Percentiles rank a stretch among this genome's conserved stretches.
These are phyloP conservation scores for Botrytis byssoidea DNA, from an alignment of 2,329 filamentous ascomycete species.

Conservation along the genomic window DNA sequence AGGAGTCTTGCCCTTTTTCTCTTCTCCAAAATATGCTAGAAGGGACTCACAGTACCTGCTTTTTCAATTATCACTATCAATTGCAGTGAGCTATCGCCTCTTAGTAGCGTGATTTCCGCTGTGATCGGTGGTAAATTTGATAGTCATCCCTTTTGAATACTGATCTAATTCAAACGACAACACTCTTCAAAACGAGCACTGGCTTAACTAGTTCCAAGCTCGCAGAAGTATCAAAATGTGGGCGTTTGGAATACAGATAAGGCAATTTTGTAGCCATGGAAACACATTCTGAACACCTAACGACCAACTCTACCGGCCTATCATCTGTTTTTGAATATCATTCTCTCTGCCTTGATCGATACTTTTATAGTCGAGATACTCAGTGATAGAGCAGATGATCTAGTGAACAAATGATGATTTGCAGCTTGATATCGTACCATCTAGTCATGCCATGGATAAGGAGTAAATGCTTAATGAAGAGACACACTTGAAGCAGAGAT, in stretches of 20 bases:
- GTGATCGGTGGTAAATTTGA: neutral
- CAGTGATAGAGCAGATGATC: fast-evolving
- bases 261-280: neutral
- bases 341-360: no score
- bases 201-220: neutral
- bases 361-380: neutral
- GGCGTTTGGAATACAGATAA: neutral
- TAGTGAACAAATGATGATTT: fast-evolving
- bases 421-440: neutral
- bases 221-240: neutral
- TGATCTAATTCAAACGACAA: neutral
- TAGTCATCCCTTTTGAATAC: neutral
- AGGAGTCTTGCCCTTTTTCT: neutral
- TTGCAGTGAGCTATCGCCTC: neutral
- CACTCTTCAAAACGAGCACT: neutral
- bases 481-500: fast-evolving
- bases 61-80: neutral
- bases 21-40: no score
- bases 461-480: neutral
- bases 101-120: no score
- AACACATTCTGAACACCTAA: neutral
- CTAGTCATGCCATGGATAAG: fast-evolving
- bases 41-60: neutral
- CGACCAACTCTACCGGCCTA: no score
- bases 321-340: no score